These are phyloP conservation scores for Dioscorea alata DNA, from an alignment of 106 monocot genomes.

Conservation along the genomic window DNA sequence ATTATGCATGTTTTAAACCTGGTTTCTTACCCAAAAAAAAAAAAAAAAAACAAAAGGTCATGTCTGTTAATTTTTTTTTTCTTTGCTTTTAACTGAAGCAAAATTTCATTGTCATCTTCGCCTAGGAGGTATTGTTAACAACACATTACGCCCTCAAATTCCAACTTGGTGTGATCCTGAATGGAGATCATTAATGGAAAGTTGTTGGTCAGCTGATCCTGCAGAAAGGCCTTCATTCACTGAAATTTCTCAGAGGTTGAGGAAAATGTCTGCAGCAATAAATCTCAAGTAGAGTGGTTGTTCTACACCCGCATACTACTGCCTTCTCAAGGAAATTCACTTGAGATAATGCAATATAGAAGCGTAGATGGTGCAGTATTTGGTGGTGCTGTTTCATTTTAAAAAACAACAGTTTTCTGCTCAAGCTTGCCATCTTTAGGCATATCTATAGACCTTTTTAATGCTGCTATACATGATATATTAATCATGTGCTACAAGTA, in stretches of 20 bases:
- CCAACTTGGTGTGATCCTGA: constrained; percentile 98
- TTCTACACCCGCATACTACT: not conserved
- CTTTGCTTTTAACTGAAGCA: constrained; percentile 3
- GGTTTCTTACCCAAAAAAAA: too few species aligned
- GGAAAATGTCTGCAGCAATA: constrained; percentile 82
- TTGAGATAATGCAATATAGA: not conserved
- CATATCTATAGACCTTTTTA: too few species aligned
- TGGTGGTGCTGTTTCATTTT: not conserved
- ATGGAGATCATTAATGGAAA: constrained; percentile 90
- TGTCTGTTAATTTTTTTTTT: not conserved
- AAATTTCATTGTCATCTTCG: not conserved
- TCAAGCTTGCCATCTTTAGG: too few species aligned
- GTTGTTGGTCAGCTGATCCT: constrained; percentile 85
- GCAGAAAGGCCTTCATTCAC: constrained; percentile 67
- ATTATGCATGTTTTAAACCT: too few species aligned
- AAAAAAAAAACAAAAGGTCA: too few species aligned
- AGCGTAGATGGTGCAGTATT: not conserved
- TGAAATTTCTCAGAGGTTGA: constrained; percentile 84
- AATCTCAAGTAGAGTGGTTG: constrained; percentile 65
- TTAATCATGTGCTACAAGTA: not conserved
- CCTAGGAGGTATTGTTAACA: constrained; percentile 79
- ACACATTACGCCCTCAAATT: constrained; percentile 73
- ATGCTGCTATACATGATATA: not conserved
- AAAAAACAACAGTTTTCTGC: too few species aligned
- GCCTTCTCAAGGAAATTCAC: not conserved